Base-by-base conservation (phyloP, 345 rosid species). In the Rhizophora mangle region DNA sequence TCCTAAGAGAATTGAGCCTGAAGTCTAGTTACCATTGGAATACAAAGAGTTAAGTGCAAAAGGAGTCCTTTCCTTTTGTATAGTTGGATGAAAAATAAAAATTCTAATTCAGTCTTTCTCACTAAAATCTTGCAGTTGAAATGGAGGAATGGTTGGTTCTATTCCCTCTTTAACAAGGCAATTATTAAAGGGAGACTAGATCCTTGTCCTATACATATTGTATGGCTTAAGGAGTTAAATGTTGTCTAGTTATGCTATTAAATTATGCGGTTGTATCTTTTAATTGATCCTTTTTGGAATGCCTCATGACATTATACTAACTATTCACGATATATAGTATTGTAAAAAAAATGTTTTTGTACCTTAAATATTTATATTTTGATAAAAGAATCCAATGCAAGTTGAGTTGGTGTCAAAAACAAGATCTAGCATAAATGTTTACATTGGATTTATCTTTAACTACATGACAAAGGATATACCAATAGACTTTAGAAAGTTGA, bases 61-160 rank as follows among this genome's bases (percentile, higher is more conserved):
- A 10, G 3, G 24, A 2, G 21, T 10, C n/a, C 26, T 26, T 53
- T n/a, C 18, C 9, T 6, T 21, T 62, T n/a, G 18, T 36, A 11
- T 18, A 3, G 56, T 5, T 6, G 1, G 21, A 24, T n/a, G 7
- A 53, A 9, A 36, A 36, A 0, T 21, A 29, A 10, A 20, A 51
- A 21, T 26, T 53, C 16, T 21, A 36, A 34, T 65, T 19, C 49
- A 20, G 20, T 53, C n/a, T 11, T 13, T 4, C 0, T 11, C 27
- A 2, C 37, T 56, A 10, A n/a, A 39, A 77, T 55, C 18, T 39
- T 78, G 75, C 91, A 89, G 98, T 89, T 94, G 79, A 94, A 94
- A 73, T 94, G 98, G 97, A 91, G 96, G 80, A 94, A 91, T 76
- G 97, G 98, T 29, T 91, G 97, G 97, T 91, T 91, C 83, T 91